A percentile compares a stretch with the other conserved stretches of the same genome.
Conservation (phyloP, 2,329 filamentous ascomycete species). For the Paecilomyces fulvus region DNA sequence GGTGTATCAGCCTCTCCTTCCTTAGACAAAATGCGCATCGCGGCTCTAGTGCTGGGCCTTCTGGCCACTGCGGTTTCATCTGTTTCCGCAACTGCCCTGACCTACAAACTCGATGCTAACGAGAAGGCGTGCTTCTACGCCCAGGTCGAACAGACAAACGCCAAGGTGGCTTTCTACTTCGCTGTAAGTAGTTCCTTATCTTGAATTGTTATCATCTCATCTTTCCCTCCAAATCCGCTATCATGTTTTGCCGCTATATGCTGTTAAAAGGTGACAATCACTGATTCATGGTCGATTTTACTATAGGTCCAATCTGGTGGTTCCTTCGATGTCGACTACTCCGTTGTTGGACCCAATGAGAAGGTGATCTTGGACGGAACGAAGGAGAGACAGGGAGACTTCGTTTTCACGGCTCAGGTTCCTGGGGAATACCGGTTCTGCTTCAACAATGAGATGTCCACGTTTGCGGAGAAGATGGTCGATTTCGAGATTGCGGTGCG, state of each 20-base stretch:
- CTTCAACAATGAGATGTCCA: conserved; percentile 98
- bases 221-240: not conserved
- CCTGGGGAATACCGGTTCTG: conserved; percentile 91
- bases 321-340: conserved; percentile 93
- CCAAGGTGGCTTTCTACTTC: conserved; percentile 98
- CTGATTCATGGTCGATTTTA: not conserved
- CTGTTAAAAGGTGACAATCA: not conserved
- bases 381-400: conserved; percentile 93
- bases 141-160: conserved; percentile 63
- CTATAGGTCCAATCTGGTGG: conserved; percentile 93
- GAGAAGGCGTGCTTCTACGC: conserved; percentile 96
- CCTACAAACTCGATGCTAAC: conserved; percentile 81
- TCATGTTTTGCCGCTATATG: not conserved
- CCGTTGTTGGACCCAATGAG: conserved; percentile 71
- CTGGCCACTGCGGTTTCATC: conserved; percentile 62
- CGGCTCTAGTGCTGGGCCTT: conserved; percentile 55
- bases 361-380: conserved; percentile 75
- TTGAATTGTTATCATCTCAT: not conserved
- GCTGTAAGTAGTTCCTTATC: conserved; percentile 59
- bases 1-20: conserved; percentile 6
- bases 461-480: conserved; percentile 92
- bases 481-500: conserved; percentile 94
- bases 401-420: conserved; percentile 89
- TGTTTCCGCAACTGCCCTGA: conserved; percentile 80
- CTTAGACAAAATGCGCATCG: conserved; percentile 52